These are phyloP conservation scores for Gloeopeniophorella convolvens DNA, from an alignment of 768 basidiomycete genomes.

Conservation along the genomic window DNA sequence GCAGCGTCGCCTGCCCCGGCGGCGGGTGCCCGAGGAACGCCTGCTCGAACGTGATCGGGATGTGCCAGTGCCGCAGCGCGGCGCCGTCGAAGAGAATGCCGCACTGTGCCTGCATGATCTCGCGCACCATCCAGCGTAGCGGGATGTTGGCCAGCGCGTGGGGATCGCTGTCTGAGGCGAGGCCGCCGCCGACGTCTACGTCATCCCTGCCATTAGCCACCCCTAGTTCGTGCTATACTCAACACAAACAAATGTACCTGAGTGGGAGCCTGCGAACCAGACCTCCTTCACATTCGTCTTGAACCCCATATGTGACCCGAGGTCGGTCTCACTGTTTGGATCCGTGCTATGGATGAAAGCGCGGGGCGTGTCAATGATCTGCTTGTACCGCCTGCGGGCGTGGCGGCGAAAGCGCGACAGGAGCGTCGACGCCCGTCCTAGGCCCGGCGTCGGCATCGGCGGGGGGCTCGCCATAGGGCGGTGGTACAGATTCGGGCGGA, in stretches of 20 bases:
- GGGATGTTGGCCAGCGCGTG: constrained; percentile 16
- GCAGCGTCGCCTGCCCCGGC: neutral
- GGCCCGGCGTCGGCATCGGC: constrained; percentile 21
- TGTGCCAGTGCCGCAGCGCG: constrained; percentile 3
- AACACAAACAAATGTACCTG: neutral
- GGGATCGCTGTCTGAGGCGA: neutral
- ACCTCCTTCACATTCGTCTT: constrained; percentile 14
- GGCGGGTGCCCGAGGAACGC: neutral
- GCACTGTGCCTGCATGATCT: constrained; percentile 12
- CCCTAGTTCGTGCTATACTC: neutral
- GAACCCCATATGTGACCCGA: too few species aligned
- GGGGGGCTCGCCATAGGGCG: constrained; percentile 23
- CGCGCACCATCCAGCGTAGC: constrained; percentile 19
- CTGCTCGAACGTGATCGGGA: constrained; percentile 2
- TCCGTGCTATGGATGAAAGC: neutral
- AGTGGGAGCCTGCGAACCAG: constrained; percentile 19
- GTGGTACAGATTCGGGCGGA: constrained; percentile 60
- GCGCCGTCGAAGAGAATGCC: constrained; percentile 12
- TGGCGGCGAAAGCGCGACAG: neutral
- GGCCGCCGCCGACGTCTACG: constrained; percentile 18
- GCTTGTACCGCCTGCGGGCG: neutral
- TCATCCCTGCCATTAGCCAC: neutral
- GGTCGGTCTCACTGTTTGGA: neutral
- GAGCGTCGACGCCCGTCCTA: neutral
- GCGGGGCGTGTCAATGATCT: constrained; percentile 1